A percentile compares a stretch with the other conserved stretches of the same genome.
Evolutionary conservation across 257 asterid species (phyloP).

Genomic region (Agastache rugosa): DNA sequence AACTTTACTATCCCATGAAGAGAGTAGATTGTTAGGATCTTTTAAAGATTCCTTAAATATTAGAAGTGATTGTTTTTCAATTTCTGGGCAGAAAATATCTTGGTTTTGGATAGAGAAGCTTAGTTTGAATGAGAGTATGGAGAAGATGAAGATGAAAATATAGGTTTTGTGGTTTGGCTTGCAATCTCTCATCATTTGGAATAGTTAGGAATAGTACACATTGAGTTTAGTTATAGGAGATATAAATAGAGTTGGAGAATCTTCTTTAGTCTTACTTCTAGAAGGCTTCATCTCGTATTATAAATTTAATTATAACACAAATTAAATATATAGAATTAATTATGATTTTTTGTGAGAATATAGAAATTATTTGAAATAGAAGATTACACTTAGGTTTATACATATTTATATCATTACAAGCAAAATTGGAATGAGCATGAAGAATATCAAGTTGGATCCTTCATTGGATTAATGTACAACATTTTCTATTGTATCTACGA

Average conservation of each 20-base stretch:
- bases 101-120: neutral
- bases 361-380: no score
- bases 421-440: no score
- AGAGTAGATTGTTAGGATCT: conserved; percentile 14
- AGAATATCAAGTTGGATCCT: no score
- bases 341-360: no score
- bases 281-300: no score
- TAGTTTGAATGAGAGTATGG: neutral
- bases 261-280: neutral
- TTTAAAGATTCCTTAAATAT: conserved; percentile 22
- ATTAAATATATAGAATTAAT: no score
- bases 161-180: neutral
- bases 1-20: conserved; percentile 24
- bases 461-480: no score
- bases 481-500: no score
- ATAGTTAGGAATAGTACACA: neutral
- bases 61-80: conserved; percentile 33
- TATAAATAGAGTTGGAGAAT: neutral
- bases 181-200: neutral
- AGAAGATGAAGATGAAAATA: neutral
- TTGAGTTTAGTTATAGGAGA: neutral
- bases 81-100: conserved; percentile 1
- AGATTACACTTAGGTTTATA: no score
- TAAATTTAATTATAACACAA: no score
- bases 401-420: no score